phyloP scores from a whole-genome alignment of 768 basidiomycete genomes.

The Phylloporus sp. region DNA sequence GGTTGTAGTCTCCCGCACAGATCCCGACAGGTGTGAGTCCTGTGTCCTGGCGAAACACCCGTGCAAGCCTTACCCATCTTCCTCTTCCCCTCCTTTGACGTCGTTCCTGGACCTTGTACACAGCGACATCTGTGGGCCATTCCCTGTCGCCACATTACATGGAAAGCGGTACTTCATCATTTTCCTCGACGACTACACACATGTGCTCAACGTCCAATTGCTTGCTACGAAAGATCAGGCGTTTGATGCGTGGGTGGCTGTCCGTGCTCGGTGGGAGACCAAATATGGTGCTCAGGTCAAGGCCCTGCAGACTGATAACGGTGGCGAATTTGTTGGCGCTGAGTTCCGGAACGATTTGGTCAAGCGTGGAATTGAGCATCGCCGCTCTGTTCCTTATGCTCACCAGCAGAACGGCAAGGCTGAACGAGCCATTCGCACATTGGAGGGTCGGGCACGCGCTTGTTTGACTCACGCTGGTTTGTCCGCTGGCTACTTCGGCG shows the following conservation, averaged over 20 bases:
- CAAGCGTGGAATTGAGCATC: slow-evolving; percentile 25
- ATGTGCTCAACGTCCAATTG: not conserved
- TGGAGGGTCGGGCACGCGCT: not conserved
- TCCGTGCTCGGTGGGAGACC: not conserved
- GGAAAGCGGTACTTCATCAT: slow-evolving; percentile 17
- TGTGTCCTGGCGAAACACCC: no score
- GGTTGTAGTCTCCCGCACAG: no score
- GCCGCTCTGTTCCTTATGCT: slow-evolving; percentile 26
- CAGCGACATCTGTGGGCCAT: no score
- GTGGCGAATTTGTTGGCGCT: slow-evolving; percentile 2
- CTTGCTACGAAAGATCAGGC: slow-evolving; percentile 1
- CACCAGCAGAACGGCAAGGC: slow-evolving; percentile 34
- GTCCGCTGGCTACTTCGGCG: not conserved
- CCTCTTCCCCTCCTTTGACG: no score
- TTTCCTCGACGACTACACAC: slow-evolving; percentile 14
- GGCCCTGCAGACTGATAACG: not conserved
- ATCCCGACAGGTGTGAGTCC: no score
- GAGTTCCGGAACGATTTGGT: not conserved
- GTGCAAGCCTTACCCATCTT: no score
- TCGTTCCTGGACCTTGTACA: no score
- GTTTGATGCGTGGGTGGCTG: not conserved
- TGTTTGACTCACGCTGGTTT: no score
- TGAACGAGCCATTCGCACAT: slow-evolving; percentile 21
- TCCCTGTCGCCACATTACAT: no score
- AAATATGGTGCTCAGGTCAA: not conserved